phyloP scores from a whole-genome alignment of 1,284 basidiomycete genomes.

The Sanghuangporus sanghuang region DNA sequence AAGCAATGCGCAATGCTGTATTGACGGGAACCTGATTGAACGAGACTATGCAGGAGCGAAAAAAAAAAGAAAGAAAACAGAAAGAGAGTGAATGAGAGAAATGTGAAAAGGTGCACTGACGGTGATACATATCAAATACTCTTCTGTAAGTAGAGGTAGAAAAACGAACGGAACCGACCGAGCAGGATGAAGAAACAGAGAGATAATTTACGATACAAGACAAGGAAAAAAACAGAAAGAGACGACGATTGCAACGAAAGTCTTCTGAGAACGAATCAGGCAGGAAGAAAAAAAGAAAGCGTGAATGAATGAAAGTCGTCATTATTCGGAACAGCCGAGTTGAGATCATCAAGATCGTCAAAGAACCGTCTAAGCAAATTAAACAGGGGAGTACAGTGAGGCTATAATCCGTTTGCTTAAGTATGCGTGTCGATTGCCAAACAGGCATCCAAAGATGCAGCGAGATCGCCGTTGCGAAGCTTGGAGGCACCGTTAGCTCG shows the following conservation, averaged over 20 bases:
- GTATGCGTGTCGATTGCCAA: background rate
- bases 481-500: background rate
- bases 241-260: background rate
- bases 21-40: background rate
- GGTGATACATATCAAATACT: background rate
- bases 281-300: background rate
- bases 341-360: slow-evolving; percentile 11
- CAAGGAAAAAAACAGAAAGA: background rate
- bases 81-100: background rate
- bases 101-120: background rate
- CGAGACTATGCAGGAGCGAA: background rate
- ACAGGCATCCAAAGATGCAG: background rate
- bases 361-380: slow-evolving; percentile 2
- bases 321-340: background rate
- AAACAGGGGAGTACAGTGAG: background rate
- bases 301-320: background rate
- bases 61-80: background rate
- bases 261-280: background rate
- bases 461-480: background rate
- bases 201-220: background rate
- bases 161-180: background rate
- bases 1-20: background rate
- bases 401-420: slow-evolving; percentile 3
- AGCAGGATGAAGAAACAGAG: background rate
- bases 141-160: background rate